Base-by-base conservation (phyloP, 2,329 filamentous ascomycete species). In the Alternaria alternata region DNA sequence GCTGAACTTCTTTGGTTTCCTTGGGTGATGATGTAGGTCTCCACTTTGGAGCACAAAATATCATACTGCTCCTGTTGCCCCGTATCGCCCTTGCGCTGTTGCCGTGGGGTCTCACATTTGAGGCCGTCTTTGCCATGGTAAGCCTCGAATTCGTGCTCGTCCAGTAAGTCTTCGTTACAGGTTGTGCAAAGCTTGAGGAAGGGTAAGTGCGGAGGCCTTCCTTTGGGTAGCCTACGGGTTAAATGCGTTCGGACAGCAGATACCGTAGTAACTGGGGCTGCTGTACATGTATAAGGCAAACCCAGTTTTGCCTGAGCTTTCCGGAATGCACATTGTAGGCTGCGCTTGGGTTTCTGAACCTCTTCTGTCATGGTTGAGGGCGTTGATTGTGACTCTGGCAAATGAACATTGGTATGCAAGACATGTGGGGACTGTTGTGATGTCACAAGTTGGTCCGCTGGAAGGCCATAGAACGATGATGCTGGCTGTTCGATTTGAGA, bases 141-240 rank as follows among this genome's bases (percentile, higher is more conserved):
- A 5, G 16, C n/a, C 14, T 63, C 43, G 14, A 59, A 65, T 7
- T 18, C 34, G 0, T 28, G 4, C 16, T 53, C 30, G 22, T 67
- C 51, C 2, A 63, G 26, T 7, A 65, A 32, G 22, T 66, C 54
- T 9, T 63, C 22, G 0, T 68, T 66, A 3, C 67, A 69, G 0
- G 65, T 68, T 6, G 7, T 39, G 18, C 65, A 65, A 1, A 65
- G 47, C 12, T 49, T n/a, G 4, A 66, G 36, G 16, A 65, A 66
- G 2, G 28, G 14, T 12, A 65, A 5, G 14, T 67, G 64, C 5
- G 42, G 57, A 11, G 30, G 44, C 6, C 49, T 16, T 14, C 28
- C 26, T 2, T 20, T 24, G 4, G 32, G 44, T 30, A 49, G n/a
- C 11, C 18, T 38, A 18, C 43, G 46, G 6, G 9, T 51, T 24